Evolutionary conservation across 75 land plant genomes (phyloP).

Genomic region (Cryptomeria japonica): DNA sequence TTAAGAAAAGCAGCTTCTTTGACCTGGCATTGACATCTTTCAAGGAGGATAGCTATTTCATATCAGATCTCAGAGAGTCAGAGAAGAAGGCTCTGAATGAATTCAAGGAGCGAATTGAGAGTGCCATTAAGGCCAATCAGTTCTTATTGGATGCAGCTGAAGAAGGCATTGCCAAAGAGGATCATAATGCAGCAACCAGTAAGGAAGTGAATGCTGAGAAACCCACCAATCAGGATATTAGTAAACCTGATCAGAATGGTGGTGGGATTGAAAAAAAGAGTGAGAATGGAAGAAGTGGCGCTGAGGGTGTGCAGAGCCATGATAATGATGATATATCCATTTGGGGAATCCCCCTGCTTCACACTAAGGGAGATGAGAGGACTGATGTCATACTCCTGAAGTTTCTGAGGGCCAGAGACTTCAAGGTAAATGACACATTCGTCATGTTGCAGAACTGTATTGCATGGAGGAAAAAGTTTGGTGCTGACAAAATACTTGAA

Average conservation of each 20-base stretch:
- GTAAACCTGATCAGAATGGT: slow-evolving; percentile 4
- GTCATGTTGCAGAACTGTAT: slow-evolving; percentile 67
- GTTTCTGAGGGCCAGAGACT: slow-evolving; percentile 91
- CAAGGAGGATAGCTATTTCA: slow-evolving; percentile 40
- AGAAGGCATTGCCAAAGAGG: not conserved
- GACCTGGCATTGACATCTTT: slow-evolving; percentile 16
- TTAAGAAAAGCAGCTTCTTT: not conserved
- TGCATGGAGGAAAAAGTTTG: slow-evolving; percentile 69
- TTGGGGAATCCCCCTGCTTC: slow-evolving; percentile 75
- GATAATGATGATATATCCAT: slow-evolving; percentile 28
- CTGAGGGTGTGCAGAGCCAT: slow-evolving; percentile 6
- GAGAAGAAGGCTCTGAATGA: slow-evolving; percentile 41
- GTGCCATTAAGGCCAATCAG: slow-evolving; percentile 24
- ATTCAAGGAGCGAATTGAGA: slow-evolving; percentile 24
- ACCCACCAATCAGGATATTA: not conserved
- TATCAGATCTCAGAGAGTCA: slow-evolving; percentile 28
- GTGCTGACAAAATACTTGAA: slow-evolving; percentile 58
- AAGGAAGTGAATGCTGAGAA: not conserved
- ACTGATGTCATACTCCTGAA: slow-evolving; percentile 86
- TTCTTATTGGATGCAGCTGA: slow-evolving; percentile 6
- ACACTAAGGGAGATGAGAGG: slow-evolving; percentile 36
- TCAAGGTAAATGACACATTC: slow-evolving; percentile 59
- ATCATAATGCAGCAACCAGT: not conserved
- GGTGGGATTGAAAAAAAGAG: not conserved
- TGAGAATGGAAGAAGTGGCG: not conserved